Evolutionary conservation across 1,284 basidiomycete genomes (phyloP), one percentile per base, ranked within the genome.

Genomic region (Fomitopsis pinicola): DNA sequence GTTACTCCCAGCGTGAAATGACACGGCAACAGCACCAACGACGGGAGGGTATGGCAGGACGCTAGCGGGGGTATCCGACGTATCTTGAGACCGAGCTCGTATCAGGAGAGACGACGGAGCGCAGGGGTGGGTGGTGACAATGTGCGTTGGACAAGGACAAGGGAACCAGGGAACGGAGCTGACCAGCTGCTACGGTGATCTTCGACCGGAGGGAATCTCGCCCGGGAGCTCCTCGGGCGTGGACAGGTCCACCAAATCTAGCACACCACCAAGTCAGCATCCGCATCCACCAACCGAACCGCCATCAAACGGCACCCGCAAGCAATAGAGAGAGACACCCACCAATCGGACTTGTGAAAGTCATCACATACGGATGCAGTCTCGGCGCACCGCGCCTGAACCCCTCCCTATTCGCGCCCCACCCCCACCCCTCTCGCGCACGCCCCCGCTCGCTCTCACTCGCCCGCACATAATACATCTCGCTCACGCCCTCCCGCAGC

Each of bases 301-400:
- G 42, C 12, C 36, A 26, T 17, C 15, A 36, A 50, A 22, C 33
- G 50, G 14, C 28, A 33, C 1, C 30, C 30, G 30, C 30, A 33
- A 33, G 22, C 22, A 22, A 22, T 22, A 22, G 2, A 26, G 5
- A 38, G 5, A 46, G 46, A 9, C 7, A 67, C 71, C 58, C 53
- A 73, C 71, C 72, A 54, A 74, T 74, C 5, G 72, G 72, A 55
- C 71, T 72, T 62, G 71, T 73, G 62, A 74, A 74, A 45, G 71
- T 73, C 58, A 68, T 68, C 63, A 76, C 73, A 59, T 75, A 74
- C 19, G 73, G 74, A 63, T 76, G 75, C 57, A 76, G 48, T 45
- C 55, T 48, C 35, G 59, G 38, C 28, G 59, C 54, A 17, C 48
- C 48, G 28, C 48, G 28, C 28, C 48, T 30, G 42, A 19, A 26